Evolutionary conservation across 371 early-diverging fungal genomes (phyloP).

Genomic region (Mucor circinelloides): DNA sequence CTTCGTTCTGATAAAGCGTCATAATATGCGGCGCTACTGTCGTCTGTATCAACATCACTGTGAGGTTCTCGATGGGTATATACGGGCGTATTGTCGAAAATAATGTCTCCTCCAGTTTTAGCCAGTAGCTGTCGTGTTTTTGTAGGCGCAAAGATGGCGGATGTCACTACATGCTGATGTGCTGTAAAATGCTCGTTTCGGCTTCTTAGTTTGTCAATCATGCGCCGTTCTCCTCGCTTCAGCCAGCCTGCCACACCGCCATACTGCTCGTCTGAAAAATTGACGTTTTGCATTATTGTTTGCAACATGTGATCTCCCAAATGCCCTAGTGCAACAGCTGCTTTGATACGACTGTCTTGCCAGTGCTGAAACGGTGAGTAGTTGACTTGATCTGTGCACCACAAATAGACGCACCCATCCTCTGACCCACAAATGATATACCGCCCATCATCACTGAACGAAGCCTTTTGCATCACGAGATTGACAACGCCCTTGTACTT

Average conservation of each 20-base stretch:
- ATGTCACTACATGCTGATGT: conserved; percentile 56
- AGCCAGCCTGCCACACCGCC: conserved; percentile 22
- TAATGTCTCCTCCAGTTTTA: conserved; percentile 47
- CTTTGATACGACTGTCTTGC: conserved; percentile 30
- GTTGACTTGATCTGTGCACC: conserved; percentile 61
- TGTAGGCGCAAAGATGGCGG: conserved; percentile 65
- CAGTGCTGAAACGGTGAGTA: conserved; percentile 42
- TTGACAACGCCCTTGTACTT: conserved; percentile 82
- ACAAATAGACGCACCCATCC: conserved; percentile 74
- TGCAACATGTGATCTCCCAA: conserved; percentile 28
- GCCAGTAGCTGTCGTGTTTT: conserved; percentile 60
- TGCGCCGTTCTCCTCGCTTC: conserved; percentile 31
- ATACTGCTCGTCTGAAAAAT: conserved; percentile 1
- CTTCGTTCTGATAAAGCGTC: background rate
- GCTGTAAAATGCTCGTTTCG: conserved; percentile 47
- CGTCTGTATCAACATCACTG: background rate
- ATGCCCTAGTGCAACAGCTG: conserved; percentile 29
- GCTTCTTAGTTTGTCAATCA: conserved; percentile 35
- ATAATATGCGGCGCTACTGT: background rate
- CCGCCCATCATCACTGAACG: conserved; percentile 68
- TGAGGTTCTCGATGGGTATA: conserved; percentile 9
- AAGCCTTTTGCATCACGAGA: conserved; percentile 69
- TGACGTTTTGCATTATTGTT: conserved; percentile 1
- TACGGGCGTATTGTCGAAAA: conserved; percentile 43
- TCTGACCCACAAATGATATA: conserved; percentile 86